Percentiles rank a stretch among this genome's conserved stretches.
Conservation (phyloP, 805 yeast species). For the Sporopachydermia lactativora region DNA sequence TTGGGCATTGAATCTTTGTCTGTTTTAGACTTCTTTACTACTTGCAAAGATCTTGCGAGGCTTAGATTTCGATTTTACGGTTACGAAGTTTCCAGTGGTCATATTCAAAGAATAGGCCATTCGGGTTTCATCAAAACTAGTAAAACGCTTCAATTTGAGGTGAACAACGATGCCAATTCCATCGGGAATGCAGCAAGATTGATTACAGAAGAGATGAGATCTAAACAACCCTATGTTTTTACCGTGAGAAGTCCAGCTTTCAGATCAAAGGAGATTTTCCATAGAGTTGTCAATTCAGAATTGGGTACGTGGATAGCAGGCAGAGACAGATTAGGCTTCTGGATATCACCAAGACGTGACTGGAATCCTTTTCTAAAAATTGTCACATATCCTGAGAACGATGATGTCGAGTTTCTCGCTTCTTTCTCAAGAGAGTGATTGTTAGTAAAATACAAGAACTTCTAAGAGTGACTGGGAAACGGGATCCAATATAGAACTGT, state of each 20-base stretch:
- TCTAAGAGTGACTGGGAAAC: too few species aligned
- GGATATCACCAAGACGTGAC: neutral
- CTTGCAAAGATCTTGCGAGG: neutral
- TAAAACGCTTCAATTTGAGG: neutral
- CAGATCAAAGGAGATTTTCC: neutral
- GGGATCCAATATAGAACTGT: too few species aligned
- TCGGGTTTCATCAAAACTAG: neutral
- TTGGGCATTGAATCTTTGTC: neutral
- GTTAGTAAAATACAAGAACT: too few species aligned
- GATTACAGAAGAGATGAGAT: neutral
- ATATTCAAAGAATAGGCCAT: neutral
- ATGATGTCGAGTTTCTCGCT: neutral
- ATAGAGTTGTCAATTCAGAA: neutral
- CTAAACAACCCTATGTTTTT: neutral
- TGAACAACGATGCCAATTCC: neutral
- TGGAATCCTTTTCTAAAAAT: constrained; percentile 1
- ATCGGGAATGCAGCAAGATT: neutral
- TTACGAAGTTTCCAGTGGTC: neutral
- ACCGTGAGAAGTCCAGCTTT: neutral
- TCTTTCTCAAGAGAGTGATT: neutral
- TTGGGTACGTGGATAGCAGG: neutral
- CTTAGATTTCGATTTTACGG: neutral
- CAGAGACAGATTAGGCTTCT: neutral
- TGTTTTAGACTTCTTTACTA: neutral
- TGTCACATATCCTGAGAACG: neutral